A percentile compares a stretch with the other conserved stretches of the same genome.
Conservation (phyloP, 1,139 yeast genomes). For the Sugiyamaella novakii region DNA sequence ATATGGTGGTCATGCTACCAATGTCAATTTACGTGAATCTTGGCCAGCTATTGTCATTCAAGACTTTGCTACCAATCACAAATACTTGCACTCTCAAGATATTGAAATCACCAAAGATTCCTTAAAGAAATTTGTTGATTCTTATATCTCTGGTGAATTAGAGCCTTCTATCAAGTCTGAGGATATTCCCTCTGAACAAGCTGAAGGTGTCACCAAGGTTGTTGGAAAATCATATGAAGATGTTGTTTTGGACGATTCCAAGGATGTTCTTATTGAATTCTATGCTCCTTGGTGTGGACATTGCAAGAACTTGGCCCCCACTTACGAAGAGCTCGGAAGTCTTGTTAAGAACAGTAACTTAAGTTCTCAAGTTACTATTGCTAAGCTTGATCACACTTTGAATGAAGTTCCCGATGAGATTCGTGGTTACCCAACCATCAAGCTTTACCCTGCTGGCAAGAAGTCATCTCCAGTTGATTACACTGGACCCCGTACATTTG, state of each 20-base stretch:
- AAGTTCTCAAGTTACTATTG: constrained; percentile 63
- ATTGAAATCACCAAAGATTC: constrained; percentile 48
- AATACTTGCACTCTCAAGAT: constrained; percentile 62
- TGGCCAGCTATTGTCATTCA: constrained; percentile 93
- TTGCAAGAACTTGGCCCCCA: constrained; percentile 94
- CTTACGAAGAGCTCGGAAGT: constrained; percentile 82
- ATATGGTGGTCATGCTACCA: constrained; percentile 88
- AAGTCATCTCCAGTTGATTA: constrained; percentile 70
- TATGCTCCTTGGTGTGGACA: constrained; percentile 99
- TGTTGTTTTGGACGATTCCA: constrained; percentile 63
- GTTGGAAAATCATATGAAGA: constrained; percentile 85
- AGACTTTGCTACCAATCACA: constrained; percentile 64
- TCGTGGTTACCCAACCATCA: constrained; percentile 90
- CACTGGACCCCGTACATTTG: constrained; percentile 74
- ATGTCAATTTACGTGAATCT: constrained; percentile 79
- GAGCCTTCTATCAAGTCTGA: constrained; percentile 82
- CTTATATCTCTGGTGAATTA: constrained; percentile 64
- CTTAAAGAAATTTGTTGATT: constrained; percentile 63
- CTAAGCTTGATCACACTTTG: constrained; percentile 84
- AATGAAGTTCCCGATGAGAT: constrained; percentile 86
- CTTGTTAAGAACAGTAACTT: constrained; percentile 50
- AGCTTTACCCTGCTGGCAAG: constrained; percentile 91
- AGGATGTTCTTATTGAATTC: constrained; percentile 90
- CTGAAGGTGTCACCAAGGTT: constrained; percentile 70
- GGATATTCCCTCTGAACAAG: constrained; percentile 79